A percentile compares a stretch with the other conserved stretches of the same genome.
phyloP scores from a whole-genome alignment of 1,284 basidiomycete species.

The Fomitiporia mediterranea region DNA sequence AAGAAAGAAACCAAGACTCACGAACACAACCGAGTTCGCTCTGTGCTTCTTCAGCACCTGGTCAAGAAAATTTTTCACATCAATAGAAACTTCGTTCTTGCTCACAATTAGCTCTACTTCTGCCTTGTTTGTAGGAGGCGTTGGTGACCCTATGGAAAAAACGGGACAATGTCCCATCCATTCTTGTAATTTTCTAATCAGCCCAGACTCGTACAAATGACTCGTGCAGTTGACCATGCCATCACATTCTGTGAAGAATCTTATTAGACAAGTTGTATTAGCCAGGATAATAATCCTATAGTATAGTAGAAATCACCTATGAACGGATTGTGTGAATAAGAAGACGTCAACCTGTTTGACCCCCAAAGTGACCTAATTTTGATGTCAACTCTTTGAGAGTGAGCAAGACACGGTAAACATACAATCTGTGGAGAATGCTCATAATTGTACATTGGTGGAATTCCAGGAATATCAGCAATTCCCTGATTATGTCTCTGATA shows the following conservation, averaged over 20 bases:
- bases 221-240: conserved; percentile 2
- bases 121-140: not conserved
- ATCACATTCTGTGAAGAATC: conserved; percentile 13
- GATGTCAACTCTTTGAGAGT: not conserved
- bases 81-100: not conserved
- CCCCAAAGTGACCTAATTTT: not conserved
- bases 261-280: not conserved
- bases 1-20: not conserved
- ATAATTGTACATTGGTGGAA: conserved; percentile 18
- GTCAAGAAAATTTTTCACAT: conserved; percentile 10
- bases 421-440: conserved; percentile 10
- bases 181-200: not conserved
- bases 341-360: not conserved
- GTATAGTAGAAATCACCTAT: not conserved
- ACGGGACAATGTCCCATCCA: conserved; percentile 10
- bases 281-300: not conserved
- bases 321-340: not conserved
- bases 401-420: not conserved
- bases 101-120: conserved; percentile 2
- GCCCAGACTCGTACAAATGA: not conserved
- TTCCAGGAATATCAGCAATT: conserved; percentile 9
- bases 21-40: conserved; percentile 17
- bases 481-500: not conserved
- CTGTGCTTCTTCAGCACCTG: conserved; percentile 14
- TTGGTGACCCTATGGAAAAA: not conserved